Percentiles rank a stretch among this genome's conserved stretches.
These are phyloP conservation scores for Argentina anserina DNA, from an alignment of 306 rosid genomes.

Conservation along the genomic window DNA sequence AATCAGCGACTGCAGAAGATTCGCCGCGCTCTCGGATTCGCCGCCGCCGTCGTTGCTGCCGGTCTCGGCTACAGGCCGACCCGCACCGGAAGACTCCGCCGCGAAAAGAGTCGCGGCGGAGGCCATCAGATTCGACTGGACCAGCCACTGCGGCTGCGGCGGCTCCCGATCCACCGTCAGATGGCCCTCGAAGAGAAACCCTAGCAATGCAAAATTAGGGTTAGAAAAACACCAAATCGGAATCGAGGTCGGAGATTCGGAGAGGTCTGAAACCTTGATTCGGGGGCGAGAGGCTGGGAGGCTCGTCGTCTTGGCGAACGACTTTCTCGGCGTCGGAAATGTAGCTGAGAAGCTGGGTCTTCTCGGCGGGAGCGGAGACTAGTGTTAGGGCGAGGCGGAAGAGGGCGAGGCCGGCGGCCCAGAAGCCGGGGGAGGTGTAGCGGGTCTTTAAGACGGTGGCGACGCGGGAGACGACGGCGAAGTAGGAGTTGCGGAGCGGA, in stretches of 20 bases:
- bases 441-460: slow-evolving; percentile 81
- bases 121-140: slow-evolving; percentile 62
- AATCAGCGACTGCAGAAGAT: slow-evolving; percentile 60
- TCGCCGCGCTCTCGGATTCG: slow-evolving; percentile 38
- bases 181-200: slow-evolving; percentile 95
- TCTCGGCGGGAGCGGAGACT: slow-evolving; percentile 58
- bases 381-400: slow-evolving; percentile 57
- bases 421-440: slow-evolving; percentile 79
- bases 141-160: slow-evolving; percentile 90
- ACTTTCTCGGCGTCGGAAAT: slow-evolving; percentile 64
- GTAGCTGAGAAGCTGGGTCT: slow-evolving; percentile 48
- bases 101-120: slow-evolving; percentile 65
- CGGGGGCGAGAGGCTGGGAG: slow-evolving; percentile 31
- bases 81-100: slow-evolving; percentile 43
- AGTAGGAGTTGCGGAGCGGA: slow-evolving; percentile 63
- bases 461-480: slow-evolving; percentile 62
- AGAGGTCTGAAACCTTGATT: slow-evolving; percentile 20
- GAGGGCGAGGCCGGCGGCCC: slow-evolving; percentile 74
- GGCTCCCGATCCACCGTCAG: slow-evolving; percentile 92
- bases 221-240: slow-evolving; percentile 3
- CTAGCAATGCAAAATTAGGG: slow-evolving; percentile 20
- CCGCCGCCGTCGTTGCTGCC: slow-evolving; percentile 14
- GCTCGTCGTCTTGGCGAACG: slow-evolving; percentile 51
- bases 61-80: background rate
- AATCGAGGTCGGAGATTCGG: slow-evolving; percentile 16